A percentile compares a stretch with the other conserved stretches of the same genome.
Conservation (phyloP, 208 protist genomes). For the Acanthamoeba lenticulata region DNA sequence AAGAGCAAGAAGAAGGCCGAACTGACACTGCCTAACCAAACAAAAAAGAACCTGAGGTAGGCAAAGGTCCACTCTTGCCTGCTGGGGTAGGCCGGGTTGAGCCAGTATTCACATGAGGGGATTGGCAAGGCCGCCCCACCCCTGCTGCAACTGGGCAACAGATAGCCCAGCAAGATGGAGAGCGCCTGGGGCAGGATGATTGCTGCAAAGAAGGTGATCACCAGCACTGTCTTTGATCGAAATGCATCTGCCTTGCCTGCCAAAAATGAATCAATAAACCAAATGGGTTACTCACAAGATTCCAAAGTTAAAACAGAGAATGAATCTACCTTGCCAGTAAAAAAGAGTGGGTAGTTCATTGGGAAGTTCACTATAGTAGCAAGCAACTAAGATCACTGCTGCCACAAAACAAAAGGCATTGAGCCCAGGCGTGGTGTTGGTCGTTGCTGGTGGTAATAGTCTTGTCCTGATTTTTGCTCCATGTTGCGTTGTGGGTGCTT, state of each 20-base stretch:
- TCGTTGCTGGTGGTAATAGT: no score
- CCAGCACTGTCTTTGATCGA: background rate
- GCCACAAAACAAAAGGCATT: background rate
- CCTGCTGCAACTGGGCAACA: background rate
- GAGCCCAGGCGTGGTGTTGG: background rate
- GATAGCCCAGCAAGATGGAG: background rate
- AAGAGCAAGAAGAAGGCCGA: conserved; percentile 2
- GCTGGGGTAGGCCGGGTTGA: conserved; percentile 19
- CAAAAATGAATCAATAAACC: background rate
- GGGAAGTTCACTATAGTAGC: background rate
- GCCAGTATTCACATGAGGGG: conserved; percentile 6
- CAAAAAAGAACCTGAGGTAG: background rate
- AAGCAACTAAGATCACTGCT: background rate
- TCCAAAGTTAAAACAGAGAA: no score
- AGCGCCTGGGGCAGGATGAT: background rate
- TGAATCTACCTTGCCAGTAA: background rate
- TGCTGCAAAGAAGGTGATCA: background rate
- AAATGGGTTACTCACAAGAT: background rate
- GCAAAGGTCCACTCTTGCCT: conserved; percentile 3
- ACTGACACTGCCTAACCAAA: background rate
- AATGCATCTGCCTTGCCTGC: background rate
- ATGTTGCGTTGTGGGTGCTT: no score
- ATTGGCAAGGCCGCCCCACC: background rate
- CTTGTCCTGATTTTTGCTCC: no score
- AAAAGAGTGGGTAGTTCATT: background rate